phyloP scores from a whole-genome alignment of 495 filamentous ascomycete genomes.

The Aspergillus egyptiacus region DNA sequence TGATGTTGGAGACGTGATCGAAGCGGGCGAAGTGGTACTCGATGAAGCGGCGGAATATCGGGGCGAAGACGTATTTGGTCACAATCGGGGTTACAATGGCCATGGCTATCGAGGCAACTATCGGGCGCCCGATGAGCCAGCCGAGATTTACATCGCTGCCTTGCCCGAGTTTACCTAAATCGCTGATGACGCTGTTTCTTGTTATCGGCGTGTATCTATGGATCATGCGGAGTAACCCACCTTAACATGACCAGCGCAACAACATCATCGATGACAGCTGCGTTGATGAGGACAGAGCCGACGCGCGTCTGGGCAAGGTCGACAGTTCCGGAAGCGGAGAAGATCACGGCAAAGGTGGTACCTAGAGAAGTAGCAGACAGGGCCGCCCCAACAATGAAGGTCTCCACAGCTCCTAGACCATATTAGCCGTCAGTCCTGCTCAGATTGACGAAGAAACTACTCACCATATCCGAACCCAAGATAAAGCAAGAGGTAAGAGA shows the following conservation, averaged over 20 bases:
- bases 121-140: slow-evolving; percentile 46
- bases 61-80: slow-evolving; percentile 43
- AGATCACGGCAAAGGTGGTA: slow-evolving; percentile 32
- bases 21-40: slow-evolving; percentile 29
- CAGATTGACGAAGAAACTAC: too few relatives aligned
- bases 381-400: slow-evolving; percentile 31
- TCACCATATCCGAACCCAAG: slow-evolving; percentile 30
- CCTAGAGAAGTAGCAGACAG: slow-evolving; percentile 33
- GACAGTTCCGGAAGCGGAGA: slow-evolving; percentile 22
- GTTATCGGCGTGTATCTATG: too few relatives aligned
- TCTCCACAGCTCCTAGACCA: slow-evolving; percentile 30
- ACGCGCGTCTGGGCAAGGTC: slow-evolving; percentile 29
- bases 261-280: slow-evolving; percentile 78
- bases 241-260: slow-evolving; percentile 73
- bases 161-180: slow-evolving; percentile 30
- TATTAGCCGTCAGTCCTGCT: too few relatives aligned
- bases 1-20: slow-evolving; percentile 29
- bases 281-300: slow-evolving; percentile 41
- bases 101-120: slow-evolving; percentile 52
- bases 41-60: slow-evolving; percentile 32
- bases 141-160: slow-evolving; percentile 30
- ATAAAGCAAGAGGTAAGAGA: slow-evolving; percentile 29
- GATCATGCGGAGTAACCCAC: slow-evolving; percentile 7
- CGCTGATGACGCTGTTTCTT: slow-evolving; percentile 46
- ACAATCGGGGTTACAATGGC: slow-evolving; percentile 41